A percentile compares a stretch with the other conserved stretches of the same genome.
Conservation (phyloP, 2,329 filamentous ascomycete genomes). For the Trichoderma sp. region DNA sequence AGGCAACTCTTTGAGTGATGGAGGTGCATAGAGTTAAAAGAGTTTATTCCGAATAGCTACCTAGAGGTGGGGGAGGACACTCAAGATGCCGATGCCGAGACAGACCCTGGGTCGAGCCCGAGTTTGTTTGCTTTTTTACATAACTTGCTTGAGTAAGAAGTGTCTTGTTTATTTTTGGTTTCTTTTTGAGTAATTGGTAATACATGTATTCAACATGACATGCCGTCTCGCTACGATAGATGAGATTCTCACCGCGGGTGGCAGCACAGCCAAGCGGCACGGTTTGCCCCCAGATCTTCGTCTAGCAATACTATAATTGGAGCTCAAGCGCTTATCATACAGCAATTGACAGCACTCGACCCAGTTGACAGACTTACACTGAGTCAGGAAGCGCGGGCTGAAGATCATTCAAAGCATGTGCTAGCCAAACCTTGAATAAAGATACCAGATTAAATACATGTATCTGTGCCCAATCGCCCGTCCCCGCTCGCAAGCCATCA, state of each 20-base stretch:
- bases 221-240: background rate
- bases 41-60: constrained; percentile 2
- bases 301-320: background rate
- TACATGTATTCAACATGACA: background rate
- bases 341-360: background rate
- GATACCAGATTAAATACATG: constrained; percentile 9
- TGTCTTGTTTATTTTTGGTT: background rate
- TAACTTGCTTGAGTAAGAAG: background rate
- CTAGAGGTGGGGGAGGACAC: background rate
- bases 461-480: background rate
- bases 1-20: background rate
- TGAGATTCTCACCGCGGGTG: background rate
- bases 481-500: background rate
- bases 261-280: background rate
- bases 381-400: constrained; percentile 15
- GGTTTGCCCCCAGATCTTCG: background rate
- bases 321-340: background rate
- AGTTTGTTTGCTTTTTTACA: background rate
- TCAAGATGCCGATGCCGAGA: background rate
- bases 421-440: constrained; percentile 7
- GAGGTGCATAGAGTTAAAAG: constrained; percentile 11
- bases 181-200: background rate
- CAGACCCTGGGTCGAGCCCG: background rate
- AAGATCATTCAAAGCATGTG: background rate
- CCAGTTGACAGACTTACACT: background rate